phyloP scores from a whole-genome alignment of 148 eudicot genomes.

The Camellia japonica region DNA sequence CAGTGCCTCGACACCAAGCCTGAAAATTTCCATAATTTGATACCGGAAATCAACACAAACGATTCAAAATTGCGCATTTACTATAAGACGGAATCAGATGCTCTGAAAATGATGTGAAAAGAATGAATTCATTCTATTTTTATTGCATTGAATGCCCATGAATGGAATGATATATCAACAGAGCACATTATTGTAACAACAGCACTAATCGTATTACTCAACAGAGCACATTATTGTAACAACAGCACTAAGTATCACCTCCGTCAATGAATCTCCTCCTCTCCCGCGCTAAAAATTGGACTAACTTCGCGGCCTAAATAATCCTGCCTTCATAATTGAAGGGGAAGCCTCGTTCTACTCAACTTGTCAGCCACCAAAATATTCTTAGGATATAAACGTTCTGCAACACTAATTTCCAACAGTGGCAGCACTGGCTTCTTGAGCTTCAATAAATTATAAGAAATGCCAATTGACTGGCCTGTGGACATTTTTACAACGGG shows the following conservation, averaged over 20 bases:
- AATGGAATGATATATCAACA: not conserved
- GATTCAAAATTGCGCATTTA: not conserved
- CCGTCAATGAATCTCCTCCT: not conserved
- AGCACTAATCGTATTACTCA: not conserved
- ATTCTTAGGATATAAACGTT: not conserved
- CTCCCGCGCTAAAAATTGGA: not conserved
- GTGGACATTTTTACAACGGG: not conserved
- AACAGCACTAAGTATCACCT: no score
- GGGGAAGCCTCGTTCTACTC: not conserved
- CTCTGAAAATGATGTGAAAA: not conserved
- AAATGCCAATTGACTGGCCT: not conserved
- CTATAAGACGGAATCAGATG: not conserved
- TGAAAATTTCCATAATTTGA: not conserved
- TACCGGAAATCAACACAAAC: not conserved
- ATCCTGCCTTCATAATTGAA: not conserved
- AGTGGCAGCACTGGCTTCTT: not conserved
- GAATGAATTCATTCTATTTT: not conserved
- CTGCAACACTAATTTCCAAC: not conserved
- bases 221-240: no score
- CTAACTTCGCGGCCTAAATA: not conserved
- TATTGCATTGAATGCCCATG: not conserved
- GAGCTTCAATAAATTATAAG: slow-evolving; percentile 3
- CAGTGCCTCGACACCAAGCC: no score
- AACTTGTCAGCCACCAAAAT: not conserved
- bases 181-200: not conserved